Evolutionary conservation across 495 filamentous ascomycete species (phyloP), one percentile per base, ranked within the genome.

Genomic region (Penicillium mononematosum): DNA sequence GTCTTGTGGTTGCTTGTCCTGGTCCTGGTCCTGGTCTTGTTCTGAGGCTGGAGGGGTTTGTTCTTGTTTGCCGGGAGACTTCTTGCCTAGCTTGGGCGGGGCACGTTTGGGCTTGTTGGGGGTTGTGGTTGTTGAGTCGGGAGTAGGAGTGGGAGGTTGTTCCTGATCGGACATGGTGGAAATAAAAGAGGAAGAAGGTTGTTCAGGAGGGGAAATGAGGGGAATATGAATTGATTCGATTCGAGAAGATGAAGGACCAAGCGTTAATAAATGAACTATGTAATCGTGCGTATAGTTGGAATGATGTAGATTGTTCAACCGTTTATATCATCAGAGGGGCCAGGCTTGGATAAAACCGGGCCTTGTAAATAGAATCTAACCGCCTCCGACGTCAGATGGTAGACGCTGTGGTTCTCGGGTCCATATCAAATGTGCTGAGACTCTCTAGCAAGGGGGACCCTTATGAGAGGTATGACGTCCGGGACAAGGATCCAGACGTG

Each of bases 101-200:
- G 61, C 44, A 62, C 65, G 65, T 45, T 67, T 70, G 0, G 61
- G 60, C 60, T 64, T 71, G 60, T 56, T 67, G 49, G 64, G 60
- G 61, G 62, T 70, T 11, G 56, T 46, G 41, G 42, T 42, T 19
- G 42, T 45, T 10, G 65, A 59, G 27, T 66, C 59, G 46, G 65
- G 63, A 53, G 58, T 72, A 58, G 61, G 65, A 52, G 53, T 64
- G 39, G 51, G 50, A 45, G 56, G 62, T 58, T 46, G 43, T 38
- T 71, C 67, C 45, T 72, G 71, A 62, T 75, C 69, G 64, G 72
- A 68, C 74, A 75, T 75, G 41, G 45, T 75, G 69, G 49, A 65
- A 67, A 58, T 64, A 65, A 60, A 71, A 57, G 62, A 64, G 39
- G 54, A 36, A 42, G 29, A 56, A 36, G 34, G 52, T 0, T 29